These are phyloP conservation scores for Eimeria sp. DNA, from an alignment of 169 alveolate species.

Conservation along the genomic window DNA sequence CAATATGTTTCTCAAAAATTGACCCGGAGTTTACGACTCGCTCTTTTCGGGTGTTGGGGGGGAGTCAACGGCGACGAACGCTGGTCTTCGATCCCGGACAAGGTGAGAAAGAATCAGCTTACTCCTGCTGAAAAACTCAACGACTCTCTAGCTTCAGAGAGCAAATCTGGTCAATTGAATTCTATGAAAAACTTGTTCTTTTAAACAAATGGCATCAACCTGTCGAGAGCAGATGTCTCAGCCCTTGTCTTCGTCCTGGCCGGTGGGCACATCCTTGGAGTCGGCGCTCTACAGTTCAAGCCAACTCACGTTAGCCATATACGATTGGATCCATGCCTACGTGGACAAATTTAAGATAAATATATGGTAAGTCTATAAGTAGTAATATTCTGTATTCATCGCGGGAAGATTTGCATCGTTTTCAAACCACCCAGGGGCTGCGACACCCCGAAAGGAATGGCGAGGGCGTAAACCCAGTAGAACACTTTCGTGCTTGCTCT, in stretches of 20 bases:
- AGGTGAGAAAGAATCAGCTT: not conserved
- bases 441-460: not conserved
- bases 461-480: not conserved
- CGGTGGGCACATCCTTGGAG: not conserved
- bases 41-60: not conserved
- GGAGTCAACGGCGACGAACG: not conserved
- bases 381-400: not conserved
- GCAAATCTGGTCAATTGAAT: not conserved
- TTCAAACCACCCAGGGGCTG: not conserved
- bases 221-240: not conserved
- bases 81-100: not conserved
- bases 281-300: too few species aligned
- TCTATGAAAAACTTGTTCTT: not conserved
- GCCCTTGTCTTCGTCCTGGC: not conserved
- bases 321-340: not conserved
- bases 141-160: not conserved
- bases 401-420: not conserved
- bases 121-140: not conserved
- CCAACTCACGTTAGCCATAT: not conserved
- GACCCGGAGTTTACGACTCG: not conserved
- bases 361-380: not conserved
- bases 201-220: not conserved
- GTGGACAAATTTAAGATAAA: not conserved
- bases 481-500: not conserved
- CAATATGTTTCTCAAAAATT: not conserved